Conservation (phyloP, 2,329 filamentous ascomycete genomes). For the Fusarium brevicatenulatum region DNA sequence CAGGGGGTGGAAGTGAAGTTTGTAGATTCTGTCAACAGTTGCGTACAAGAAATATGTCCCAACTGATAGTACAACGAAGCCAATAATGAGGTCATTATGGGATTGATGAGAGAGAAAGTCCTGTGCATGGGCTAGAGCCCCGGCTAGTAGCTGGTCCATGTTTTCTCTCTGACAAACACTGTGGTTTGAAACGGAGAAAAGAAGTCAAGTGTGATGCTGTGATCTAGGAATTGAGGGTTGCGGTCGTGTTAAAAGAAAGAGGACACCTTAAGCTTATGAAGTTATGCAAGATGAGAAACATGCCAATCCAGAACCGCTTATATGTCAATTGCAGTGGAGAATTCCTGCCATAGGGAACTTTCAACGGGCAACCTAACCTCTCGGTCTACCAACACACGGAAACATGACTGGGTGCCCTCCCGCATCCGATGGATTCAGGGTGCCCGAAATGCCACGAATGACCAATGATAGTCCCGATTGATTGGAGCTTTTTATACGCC, state of each 20-base stretch:
- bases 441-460: no score
- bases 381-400: neutral
- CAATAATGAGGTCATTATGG: neutral
- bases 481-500: no score
- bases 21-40: neutral
- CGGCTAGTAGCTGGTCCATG: neutral
- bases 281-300: neutral
- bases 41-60: neutral
- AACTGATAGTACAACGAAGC: neutral
- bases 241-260: neutral
- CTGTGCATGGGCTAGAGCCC: neutral
- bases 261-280: neutral
- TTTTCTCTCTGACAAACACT: neutral
- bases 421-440: neutral
- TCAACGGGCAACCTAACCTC: neutral
- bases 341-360: neutral
- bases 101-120: rapidly evolving
- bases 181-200: neutral
- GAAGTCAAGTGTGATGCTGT: neutral
- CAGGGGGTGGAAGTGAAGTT: neutral
- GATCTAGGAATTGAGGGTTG: neutral
- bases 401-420: neutral
- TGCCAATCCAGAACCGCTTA: neutral
- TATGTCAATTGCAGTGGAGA: no score
- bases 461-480: no score